Evolutionary conservation across 305 asterid species (phyloP), one percentile per base, ranked within the genome.

Genomic region (Ilex paraguariensis): DNA sequence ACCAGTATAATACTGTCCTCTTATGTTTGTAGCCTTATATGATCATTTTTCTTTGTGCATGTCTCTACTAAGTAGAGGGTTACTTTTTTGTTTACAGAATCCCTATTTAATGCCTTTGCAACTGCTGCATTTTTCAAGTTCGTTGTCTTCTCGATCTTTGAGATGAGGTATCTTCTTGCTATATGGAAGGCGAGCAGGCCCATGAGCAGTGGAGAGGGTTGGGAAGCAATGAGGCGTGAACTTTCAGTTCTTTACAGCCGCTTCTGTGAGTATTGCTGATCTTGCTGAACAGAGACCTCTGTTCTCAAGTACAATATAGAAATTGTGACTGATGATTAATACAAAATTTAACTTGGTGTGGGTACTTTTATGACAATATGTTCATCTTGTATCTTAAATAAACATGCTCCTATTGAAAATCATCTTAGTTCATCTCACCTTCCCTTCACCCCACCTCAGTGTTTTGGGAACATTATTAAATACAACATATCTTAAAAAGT

Each of bases 51-150:
- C 42, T 36, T 36, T 36, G 6, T 36, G 21, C 69, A 39, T 6
- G n/a, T 32, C 31, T 33, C 48, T 21, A 31, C 52, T 60, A 51
- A 33, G 30, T 31, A 40, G 17, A 12, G 46, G 10, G 14, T 56
- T 8, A 31, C 60, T 74, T 72, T 42, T 56, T 65, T 73, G 31
- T 56, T 70, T 74, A 61, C 95, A 94, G 97, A 94, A 73, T 94
- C 99, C 58, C 80, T 94, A 42, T 94, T 94, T 74, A 94, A 94
- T 78, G 95, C 99, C 51, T 94, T 93, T 70, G 99, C 99, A 44
- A 93, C 99, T 5, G 99, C 96, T 60, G 97, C 99, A 66, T 90
- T 93, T 77, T 93, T 93, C 92, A 93, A 93, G 81, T 93, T 93
- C 64, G 99, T 93, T 63, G 99, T 93, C 70, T 93, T 93, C 82